Base-by-base conservation (phyloP, 179 eudicot genomes). In the Silene vulgaris region DNA sequence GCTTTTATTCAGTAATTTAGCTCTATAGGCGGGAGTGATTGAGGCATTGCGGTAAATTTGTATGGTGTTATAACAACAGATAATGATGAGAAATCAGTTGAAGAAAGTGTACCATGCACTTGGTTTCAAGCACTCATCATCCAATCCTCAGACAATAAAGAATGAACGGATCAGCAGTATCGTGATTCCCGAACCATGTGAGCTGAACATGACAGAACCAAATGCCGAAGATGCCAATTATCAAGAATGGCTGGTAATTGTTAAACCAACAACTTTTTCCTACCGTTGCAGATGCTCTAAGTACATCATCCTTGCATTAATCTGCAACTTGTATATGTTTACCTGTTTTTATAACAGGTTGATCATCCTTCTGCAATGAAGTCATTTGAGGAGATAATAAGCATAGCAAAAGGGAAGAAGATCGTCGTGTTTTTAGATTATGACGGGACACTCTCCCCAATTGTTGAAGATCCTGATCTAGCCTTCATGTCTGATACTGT, bases 401-500 rank as follows among this genome's bases (percentile, higher is more conserved):
- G 72, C 65, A 8, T 26, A 5, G 83, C 88, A 0, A 74, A 84
- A 75, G 91, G 89, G 78, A 91, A 87, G 80, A 83, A 73, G 43
- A 81, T 89, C n/a, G 85, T 88, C 65, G 88, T 91, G 81, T 91
- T 93, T 82, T 74, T 90, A 77, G 97, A 91, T 65, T 91, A 91
- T 64, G 98, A 91, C 63, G 98, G 98, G 16, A 91, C 97, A 19
- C 91, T 93, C 20, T 89, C 96, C 30, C 92, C 97, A 0, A 93
- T 93, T 29, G 98, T 93, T 12, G 81, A 83, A 69, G 90, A 93
- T 37, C 98, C 98, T 45, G 88, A 91, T 5, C 71, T 76, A 11
- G 98, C 98, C 76, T 93, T 91, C 87, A 91, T 93, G 96, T 85
- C 98, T 35, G 91, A 90, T 74, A 68, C 73, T 77, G 98, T 93